phyloP scores from a whole-genome alignment of 148 eudicot genomes.

The Rhododendron vialii region DNA sequence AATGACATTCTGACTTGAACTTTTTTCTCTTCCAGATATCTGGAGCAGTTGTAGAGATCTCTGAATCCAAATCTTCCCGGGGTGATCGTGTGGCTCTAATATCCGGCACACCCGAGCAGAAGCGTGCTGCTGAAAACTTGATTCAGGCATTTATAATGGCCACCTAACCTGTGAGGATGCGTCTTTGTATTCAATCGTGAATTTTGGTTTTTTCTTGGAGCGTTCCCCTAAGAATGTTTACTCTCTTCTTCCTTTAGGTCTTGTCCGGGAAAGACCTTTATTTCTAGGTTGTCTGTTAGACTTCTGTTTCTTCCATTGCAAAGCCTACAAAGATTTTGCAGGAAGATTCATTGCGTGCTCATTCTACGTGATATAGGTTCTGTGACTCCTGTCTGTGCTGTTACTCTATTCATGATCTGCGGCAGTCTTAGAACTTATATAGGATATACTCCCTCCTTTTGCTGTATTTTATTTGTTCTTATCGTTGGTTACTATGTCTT shows the following conservation, averaged over 20 bases:
- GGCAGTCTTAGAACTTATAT: slow-evolving; percentile 11
- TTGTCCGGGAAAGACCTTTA: slow-evolving; percentile 18
- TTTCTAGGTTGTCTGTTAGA: slow-evolving; percentile 12
- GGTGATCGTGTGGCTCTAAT: slow-evolving; percentile 82
- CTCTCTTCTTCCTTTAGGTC: slow-evolving; percentile 35
- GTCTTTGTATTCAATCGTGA: slow-evolving; percentile 32
- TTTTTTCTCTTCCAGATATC: slow-evolving; percentile 63
- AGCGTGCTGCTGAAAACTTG: slow-evolving; percentile 84
- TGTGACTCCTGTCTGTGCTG: slow-evolving; percentile 8
- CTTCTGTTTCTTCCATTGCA: background rate
- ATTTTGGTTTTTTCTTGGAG: slow-evolving; percentile 25
- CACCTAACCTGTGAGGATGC: slow-evolving; percentile 37
- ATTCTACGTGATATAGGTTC: slow-evolving; percentile 13
- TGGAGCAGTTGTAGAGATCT: slow-evolving; percentile 80
- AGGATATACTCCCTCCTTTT: slow-evolving; percentile 17
- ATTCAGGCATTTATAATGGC: slow-evolving; percentile 91
- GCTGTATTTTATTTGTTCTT: slow-evolving; percentile 12
- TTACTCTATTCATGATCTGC: slow-evolving; percentile 18
- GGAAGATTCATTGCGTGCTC: slow-evolving; percentile 7
- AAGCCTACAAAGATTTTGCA: background rate
- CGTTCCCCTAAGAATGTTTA: slow-evolving; percentile 16
- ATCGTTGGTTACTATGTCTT: slow-evolving; percentile 12
- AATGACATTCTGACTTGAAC: slow-evolving; percentile 13
- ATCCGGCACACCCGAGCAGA: slow-evolving; percentile 87
- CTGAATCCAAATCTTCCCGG: slow-evolving; percentile 67